Base-by-base conservation (phyloP, 306 rosid species). In the Vigna reflexopilosa region DNA sequence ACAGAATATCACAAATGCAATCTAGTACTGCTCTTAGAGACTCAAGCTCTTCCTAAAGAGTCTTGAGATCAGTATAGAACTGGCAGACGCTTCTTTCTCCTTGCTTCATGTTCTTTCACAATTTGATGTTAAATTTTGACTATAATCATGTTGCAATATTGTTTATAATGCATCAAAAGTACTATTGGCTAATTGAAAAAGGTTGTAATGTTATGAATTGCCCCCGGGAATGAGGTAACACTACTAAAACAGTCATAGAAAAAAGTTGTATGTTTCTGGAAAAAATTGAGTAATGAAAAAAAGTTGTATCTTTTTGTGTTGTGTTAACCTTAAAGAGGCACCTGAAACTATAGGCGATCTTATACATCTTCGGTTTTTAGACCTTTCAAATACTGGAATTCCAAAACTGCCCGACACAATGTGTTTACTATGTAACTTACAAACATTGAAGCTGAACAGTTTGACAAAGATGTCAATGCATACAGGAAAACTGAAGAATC, bases 221-320 rank as follows among this genome's bases (percentile, higher is more conserved):
- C 20, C 7, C 54, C 14, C 2, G 77, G 74, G 47, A 38, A 75
- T 32, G 57, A 20, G 78, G 70, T 68, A 50, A 56, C 50, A 4
- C 24, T 55, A 50, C 26, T 69, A 73, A 56, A 70, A 57, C 61
- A 20, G 20, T 79, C 51, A 62, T 67, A 77, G 54, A 24, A 58
- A 38, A 34, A 73, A 64, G 36, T 73, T 30, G 58, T 70, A 65
- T 13, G 9, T 26, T 62, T 69, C 68, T 77, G 17, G 58, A 16
- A 57, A 30, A 70, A 12, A 7, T 63, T 63, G 30, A 48, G 57
- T 64, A 73, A 59, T 82, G 81, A 78, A 67, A 20, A 20, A 20
- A 30, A 30, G 7, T 55, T 13, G 20, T 55, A 9, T 55, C 61
- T 20, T 9, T 55, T 5, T 55, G 15, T 9, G 1, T 55, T 55